Base-by-base conservation (phyloP, 2,329 filamentous ascomycete species). In the Nigrograna mackinnonii region DNA sequence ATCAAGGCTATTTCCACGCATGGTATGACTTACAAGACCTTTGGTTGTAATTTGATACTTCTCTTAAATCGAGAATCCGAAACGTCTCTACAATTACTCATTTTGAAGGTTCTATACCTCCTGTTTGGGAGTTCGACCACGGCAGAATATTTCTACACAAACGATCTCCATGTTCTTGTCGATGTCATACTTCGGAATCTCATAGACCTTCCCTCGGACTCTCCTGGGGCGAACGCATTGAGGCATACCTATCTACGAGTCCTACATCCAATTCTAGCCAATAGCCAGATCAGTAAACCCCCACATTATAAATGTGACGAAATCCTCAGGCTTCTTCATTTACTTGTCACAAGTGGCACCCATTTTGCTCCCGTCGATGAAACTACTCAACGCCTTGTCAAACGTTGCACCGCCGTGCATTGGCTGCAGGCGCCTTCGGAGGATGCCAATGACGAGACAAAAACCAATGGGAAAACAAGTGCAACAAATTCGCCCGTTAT, bases 131-230 rank as follows among this genome's bases (percentile, higher is more conserved):
- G 90, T 7, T 84, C 84, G 43, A 82, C 87, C 13, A 99, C 94
- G 0, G 90, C 94, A 67, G 94, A 99, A 71, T 99, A 97, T 70
- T 99, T 99, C 64, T 99, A 97, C 69, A 96, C 91, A 20, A 99
- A 99, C 64, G 94, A 99, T 62, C 78, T 99, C 21, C 88, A 90
- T 44, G 94, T 99, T 4, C 80, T 99, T 13, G 79, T 97, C 35
- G 94, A 99, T 62, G 94, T 99, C 51, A 91, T 99, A 44, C 89
- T 99, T 47, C 88, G 94, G 32, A 99, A 99, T 60, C 77, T 99
- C n/a, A 84, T 97, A 58, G 94, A 99, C 65, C 77, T 99, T 6
- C 94, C 95, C 0, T 86, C 92, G 58, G 92, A 96, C 64, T 84
- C 76, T 9, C 56, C 64, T 19, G 66, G 68, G 18, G 61, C 67